Evolutionary conservation across 2,329 filamentous ascomycete genomes (phyloP).

Genomic region (Colletotrichum gigasporum): DNA sequence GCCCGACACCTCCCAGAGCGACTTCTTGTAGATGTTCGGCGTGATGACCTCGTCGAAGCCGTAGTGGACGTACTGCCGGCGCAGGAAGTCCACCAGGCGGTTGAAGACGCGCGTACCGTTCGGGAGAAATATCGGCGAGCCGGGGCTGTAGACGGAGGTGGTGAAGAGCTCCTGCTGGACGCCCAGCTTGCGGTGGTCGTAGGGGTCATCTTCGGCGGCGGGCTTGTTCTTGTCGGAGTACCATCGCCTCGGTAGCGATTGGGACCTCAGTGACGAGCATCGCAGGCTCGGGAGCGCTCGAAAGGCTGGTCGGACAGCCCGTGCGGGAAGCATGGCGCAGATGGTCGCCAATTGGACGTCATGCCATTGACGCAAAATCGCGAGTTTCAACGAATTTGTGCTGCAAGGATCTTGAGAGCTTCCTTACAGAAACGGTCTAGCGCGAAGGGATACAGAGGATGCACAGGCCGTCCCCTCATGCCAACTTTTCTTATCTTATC

Average conservation of each 20-base stretch:
- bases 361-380: constrained; percentile 7
- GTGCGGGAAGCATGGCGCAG: constrained; percentile 38
- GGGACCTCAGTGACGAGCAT: background rate
- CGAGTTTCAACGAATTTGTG: constrained; percentile 11
- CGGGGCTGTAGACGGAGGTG: constrained; percentile 81
- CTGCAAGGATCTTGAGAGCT: constrained; percentile 23
- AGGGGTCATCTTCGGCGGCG: constrained; percentile 36
- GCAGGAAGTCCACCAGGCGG: constrained; percentile 81
- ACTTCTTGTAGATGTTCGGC: constrained; percentile 90
- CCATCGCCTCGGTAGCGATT: background rate
- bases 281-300: constrained; percentile 13
- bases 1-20: constrained; percentile 85
- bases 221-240: constrained; percentile 27
- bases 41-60: constrained; percentile 91
- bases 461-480: background rate
- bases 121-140: constrained; percentile 85
- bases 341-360: constrained; percentile 18
- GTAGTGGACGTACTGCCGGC: constrained; percentile 84
- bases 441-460: background rate
- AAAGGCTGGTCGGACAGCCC: constrained; percentile 32
- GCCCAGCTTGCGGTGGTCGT: constrained; percentile 70
- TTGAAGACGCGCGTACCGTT: constrained; percentile 87
- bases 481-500: constrained; percentile 12
- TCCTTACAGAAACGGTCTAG: constrained; percentile 3
- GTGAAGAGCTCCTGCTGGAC: constrained; percentile 80